These are phyloP conservation scores for Phlegmacium glaucopus DNA, from an alignment of 768 basidiomycete species.

Conservation along the genomic window DNA sequence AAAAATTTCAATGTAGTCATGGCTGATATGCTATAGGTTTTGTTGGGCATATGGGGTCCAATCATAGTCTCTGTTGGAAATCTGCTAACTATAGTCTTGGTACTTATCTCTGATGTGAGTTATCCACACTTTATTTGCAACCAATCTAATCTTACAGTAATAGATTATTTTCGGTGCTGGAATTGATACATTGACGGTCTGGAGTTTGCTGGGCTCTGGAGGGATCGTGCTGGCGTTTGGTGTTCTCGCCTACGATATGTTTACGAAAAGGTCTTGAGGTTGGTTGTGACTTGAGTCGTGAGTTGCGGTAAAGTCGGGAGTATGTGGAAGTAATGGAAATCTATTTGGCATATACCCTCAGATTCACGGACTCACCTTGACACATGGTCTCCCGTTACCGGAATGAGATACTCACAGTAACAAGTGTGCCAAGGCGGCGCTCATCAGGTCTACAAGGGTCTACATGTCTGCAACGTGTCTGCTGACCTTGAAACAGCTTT, in stretches of 20 bases:
- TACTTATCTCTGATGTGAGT: constrained; percentile 72
- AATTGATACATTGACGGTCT: constrained; percentile 56
- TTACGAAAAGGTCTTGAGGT: constrained; percentile 25
- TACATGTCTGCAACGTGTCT: no score
- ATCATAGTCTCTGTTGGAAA: constrained; percentile 86
- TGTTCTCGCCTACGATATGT: constrained; percentile 73
- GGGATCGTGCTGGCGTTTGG: constrained; percentile 83
- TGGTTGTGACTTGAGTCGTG: no score
- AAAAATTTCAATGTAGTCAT: background rate
- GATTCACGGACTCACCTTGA: no score
- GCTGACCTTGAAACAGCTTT: no score
- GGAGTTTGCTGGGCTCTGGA: constrained; percentile 74
- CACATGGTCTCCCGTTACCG: no score
- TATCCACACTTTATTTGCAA: background rate
- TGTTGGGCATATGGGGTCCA: constrained; percentile 86
- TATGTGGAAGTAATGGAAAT: no score
- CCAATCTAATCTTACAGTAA: background rate
- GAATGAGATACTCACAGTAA: no score
- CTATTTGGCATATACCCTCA: no score
- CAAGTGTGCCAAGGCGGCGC: no score
- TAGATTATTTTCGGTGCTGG: constrained; percentile 60
- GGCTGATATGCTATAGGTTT: constrained; percentile 43
- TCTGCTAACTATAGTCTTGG: constrained; percentile 92
- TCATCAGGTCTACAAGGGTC: no score
- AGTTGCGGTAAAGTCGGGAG: no score